Percentiles rank a stretch among this genome's conserved stretches.
Evolutionary conservation across 148 eudicot species (phyloP).

Genomic region (Polygonum aviculare): DNA sequence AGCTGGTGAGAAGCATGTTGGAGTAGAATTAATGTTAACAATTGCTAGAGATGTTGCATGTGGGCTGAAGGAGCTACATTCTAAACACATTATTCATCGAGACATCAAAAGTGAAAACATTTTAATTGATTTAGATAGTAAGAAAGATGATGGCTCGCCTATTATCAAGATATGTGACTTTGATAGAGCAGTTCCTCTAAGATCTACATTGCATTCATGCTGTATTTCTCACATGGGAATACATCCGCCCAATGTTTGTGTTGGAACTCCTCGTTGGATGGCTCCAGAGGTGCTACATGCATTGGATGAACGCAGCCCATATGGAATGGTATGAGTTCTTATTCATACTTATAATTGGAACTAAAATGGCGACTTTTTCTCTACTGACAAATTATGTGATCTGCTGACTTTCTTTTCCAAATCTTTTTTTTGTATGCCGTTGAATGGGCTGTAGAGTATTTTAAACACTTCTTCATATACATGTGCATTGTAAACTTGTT

Average conservation of each 20-base stretch:
- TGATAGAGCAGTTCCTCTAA: slow-evolving; percentile 80
- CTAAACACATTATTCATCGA: slow-evolving; percentile 82
- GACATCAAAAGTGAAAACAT: slow-evolving; percentile 92
- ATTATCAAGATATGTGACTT: slow-evolving; percentile 86
- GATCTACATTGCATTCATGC: slow-evolving; percentile 64
- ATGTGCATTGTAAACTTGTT: not conserved
- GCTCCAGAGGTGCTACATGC: slow-evolving; percentile 89
- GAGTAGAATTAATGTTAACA: slow-evolving; percentile 35
- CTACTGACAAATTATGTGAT: not conserved
- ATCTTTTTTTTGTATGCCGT: not conserved
- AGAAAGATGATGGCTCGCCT: slow-evolving; percentile 63
- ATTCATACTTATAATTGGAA: not conserved
- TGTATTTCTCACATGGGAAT: slow-evolving; percentile 81
- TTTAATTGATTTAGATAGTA: slow-evolving; percentile 58
- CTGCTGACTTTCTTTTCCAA: not conserved
- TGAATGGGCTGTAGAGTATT: not conserved
- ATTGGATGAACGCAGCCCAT: slow-evolving; percentile 40
- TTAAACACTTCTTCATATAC: not conserved
- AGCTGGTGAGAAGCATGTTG: slow-evolving; percentile 66
- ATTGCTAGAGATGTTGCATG: slow-evolving; percentile 75
- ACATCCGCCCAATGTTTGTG: slow-evolving; percentile 75
- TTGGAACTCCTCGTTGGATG: slow-evolving; percentile 99
- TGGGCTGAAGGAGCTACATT: slow-evolving; percentile 73
- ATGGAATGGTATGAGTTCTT: slow-evolving; percentile 66
- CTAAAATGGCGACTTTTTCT: not conserved